A percentile compares a stretch with the other conserved stretches of the same genome.
phyloP scores from a whole-genome alignment of 2,329 filamentous ascomycete species.

The Hortaea sp. region DNA sequence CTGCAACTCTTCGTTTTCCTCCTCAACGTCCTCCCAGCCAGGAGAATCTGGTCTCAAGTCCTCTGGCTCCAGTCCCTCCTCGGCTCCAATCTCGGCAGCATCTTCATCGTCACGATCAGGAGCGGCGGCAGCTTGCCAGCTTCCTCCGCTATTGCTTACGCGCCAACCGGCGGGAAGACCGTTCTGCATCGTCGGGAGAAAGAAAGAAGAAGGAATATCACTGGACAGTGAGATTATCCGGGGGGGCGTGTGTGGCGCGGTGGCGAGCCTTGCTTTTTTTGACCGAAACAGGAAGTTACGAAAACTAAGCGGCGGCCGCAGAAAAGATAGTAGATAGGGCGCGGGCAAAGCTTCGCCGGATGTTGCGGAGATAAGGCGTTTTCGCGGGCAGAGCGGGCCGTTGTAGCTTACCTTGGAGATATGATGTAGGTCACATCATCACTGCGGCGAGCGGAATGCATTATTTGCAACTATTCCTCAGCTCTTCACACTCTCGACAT shows the following conservation, averaged over 20 bases:
- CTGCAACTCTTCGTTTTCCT: constrained; percentile 28
- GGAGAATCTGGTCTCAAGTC: constrained; percentile 25
- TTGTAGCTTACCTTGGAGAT: too few relatives aligned
- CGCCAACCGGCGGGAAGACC: constrained; percentile 9
- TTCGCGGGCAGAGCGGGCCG: too few relatives aligned
- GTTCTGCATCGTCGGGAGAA: constrained; percentile 1
- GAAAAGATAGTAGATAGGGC: neutral
- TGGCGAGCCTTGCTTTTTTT: neutral
- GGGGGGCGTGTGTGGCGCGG: neutral
- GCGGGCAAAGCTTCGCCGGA: neutral
- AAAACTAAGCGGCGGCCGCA: neutral
- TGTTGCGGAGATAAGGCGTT: neutral
- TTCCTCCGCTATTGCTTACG: constrained; percentile 8
- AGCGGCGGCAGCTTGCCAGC: constrained; percentile 4
- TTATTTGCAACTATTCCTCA: too few relatives aligned
- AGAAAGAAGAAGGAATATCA: neutral
- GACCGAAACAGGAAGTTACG: neutral
- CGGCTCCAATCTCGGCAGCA: constrained; percentile 10
- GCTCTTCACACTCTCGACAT: too few relatives aligned
- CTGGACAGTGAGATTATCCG: too few relatives aligned
- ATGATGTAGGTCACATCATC: neutral
- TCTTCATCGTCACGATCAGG: constrained; percentile 13
- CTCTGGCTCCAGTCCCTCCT: constrained; percentile 9
- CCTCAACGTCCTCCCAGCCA: constrained; percentile 37
- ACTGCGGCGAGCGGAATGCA: too few relatives aligned